Evolutionary conservation across 768 basidiomycete genomes (phyloP).

Genomic region (Agrocybe praecox): DNA sequence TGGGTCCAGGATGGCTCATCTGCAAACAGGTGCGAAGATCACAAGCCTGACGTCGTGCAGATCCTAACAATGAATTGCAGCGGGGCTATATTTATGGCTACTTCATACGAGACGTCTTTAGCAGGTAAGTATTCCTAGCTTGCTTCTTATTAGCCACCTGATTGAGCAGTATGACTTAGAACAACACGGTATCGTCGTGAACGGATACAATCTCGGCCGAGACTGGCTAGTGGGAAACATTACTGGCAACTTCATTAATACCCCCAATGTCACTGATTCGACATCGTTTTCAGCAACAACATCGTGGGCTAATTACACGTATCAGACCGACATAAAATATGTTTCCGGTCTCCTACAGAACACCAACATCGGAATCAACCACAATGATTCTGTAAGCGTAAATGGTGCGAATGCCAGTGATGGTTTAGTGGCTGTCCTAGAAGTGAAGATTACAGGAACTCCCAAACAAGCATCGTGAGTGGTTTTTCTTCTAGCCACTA

Average conservation of each 20-base stretch:
- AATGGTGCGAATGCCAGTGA: conserved; percentile 70
- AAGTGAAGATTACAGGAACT: conserved; percentile 59
- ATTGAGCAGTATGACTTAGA: conserved; percentile 30
- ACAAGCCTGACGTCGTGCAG: background rate
- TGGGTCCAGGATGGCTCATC: conserved; percentile 77
- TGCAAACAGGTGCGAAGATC: conserved; percentile 53
- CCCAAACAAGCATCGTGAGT: conserved; percentile 36
- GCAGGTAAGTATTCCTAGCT: conserved; percentile 38
- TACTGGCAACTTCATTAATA: conserved; percentile 53
- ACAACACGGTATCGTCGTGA: conserved; percentile 68
- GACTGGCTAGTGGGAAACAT: conserved; percentile 89
- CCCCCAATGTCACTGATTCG: conserved; percentile 52
- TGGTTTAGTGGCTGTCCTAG: conserved; percentile 80
- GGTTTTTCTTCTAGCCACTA: background rate
- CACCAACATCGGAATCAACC: conserved; percentile 71
- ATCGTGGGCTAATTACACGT: conserved; percentile 68
- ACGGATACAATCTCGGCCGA: conserved; percentile 86
- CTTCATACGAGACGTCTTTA: conserved; percentile 73
- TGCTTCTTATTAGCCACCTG: background rate
- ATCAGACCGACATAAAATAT: conserved; percentile 70
- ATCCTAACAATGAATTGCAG: conserved; percentile 30
- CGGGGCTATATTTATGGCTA: conserved; percentile 75
- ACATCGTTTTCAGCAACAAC: conserved; percentile 67
- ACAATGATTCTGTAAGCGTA: conserved; percentile 54
- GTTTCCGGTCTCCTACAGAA: conserved; percentile 72